Conservation (phyloP, 179 eudicot genomes). For the Amaranthus tricolor region DNA sequence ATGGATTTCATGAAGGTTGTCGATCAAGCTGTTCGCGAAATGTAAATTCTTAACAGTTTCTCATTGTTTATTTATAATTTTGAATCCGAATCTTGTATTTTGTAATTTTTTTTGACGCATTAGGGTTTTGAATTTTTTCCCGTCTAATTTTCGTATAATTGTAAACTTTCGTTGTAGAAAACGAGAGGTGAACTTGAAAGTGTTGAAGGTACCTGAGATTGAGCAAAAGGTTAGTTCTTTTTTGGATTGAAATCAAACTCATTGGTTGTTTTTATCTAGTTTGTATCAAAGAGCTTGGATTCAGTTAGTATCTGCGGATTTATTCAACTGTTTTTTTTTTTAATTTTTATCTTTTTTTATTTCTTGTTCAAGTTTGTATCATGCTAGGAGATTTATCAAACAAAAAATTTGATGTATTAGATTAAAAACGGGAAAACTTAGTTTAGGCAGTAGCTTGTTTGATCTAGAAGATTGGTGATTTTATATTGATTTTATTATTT, state of each 20-base stretch:
- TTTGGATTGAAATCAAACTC: neutral
- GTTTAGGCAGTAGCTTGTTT: neutral
- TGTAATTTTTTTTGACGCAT: neutral
- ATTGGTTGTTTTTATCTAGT: neutral
- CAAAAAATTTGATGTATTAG: neutral
- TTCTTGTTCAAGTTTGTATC: neutral
- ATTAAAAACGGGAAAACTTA: neutral
- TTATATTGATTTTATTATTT: neutral
- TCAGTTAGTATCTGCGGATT: neutral
- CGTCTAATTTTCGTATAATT: neutral
- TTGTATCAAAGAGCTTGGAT: neutral
- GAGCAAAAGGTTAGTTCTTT: slow-evolving; percentile 77
- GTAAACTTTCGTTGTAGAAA: slow-evolving; percentile 48
- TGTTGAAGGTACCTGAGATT: slow-evolving; percentile 97
- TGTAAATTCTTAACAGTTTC: slow-evolving; percentile 38
- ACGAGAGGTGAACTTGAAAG: slow-evolving; percentile 98
- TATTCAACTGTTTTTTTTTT: neutral
- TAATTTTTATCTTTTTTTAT: no score
- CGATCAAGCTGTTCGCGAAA: slow-evolving; percentile 98
- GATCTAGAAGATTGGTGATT: neutral
- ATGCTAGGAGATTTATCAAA: neutral
- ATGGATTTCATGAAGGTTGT: slow-evolving; percentile 99
- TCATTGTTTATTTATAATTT: neutral
- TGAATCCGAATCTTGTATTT: neutral
- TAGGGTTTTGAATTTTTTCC: neutral